Percentiles rank a stretch among this genome's conserved stretches.
Conservation (phyloP, 1,284 basidiomycete species). For the Ganoderma boninense region DNA sequence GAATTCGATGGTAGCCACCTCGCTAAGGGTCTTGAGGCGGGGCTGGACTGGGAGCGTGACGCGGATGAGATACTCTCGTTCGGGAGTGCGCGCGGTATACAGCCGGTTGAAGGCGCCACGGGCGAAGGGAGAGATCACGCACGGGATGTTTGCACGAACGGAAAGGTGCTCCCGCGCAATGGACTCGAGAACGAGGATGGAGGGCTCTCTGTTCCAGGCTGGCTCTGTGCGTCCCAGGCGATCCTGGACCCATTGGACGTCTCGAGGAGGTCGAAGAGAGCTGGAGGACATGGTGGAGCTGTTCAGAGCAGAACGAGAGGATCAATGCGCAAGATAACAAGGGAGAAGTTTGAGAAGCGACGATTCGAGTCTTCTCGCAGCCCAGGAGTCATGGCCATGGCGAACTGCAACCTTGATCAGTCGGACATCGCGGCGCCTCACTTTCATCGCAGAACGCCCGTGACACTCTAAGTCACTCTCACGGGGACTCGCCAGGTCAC, state of each 20-base stretch:
- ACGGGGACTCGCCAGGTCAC: too few relatives aligned
- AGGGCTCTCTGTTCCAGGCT: background rate
- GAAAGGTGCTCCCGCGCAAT: background rate
- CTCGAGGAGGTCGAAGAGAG: background rate
- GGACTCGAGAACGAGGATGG: background rate
- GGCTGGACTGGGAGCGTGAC: background rate
- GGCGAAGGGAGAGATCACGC: background rate
- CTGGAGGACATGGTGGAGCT: background rate
- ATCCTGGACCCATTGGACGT: constrained; percentile 1
- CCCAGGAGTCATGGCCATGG: too few relatives aligned
- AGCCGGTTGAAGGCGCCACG: background rate
- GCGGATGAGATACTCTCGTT: background rate
- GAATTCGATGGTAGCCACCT: background rate
- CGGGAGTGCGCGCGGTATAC: background rate
- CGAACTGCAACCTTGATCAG: too few relatives aligned
- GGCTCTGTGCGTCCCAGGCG: background rate
- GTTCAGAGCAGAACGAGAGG: too few relatives aligned
- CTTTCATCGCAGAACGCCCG: too few relatives aligned
- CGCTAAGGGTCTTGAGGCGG: background rate
- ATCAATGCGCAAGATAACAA: too few relatives aligned
- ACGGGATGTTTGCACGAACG: background rate
- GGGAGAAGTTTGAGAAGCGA: too few relatives aligned
- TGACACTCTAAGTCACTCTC: too few relatives aligned
- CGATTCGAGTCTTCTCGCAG: too few relatives aligned
- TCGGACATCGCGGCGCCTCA: too few relatives aligned